Conservation (phyloP, 345 rosid species). For the Dipteronia sinensis region DNA sequence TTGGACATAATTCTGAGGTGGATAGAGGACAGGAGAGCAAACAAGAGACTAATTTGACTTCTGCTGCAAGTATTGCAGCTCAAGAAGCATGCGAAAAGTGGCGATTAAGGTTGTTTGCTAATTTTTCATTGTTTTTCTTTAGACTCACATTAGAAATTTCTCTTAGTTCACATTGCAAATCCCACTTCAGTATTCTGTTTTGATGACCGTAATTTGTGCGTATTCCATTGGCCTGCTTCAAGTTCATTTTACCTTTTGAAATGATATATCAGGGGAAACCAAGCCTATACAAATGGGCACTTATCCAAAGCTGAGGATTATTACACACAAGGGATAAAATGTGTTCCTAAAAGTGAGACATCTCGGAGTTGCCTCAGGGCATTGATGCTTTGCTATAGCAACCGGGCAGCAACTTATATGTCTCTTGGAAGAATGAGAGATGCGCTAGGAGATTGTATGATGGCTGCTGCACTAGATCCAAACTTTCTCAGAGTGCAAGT, state of each 20-base stretch:
- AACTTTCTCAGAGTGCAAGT: constrained; percentile 80
- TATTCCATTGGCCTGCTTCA: not conserved
- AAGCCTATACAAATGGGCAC: constrained; percentile 77
- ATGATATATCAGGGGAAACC: constrained; percentile 77
- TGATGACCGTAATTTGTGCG: constrained; percentile 3
- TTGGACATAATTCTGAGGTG: constrained; percentile 36
- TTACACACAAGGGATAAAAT: constrained; percentile 78
- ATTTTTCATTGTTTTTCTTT: constrained; percentile 6
- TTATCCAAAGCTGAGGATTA: constrained; percentile 78
- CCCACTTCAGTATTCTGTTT: constrained; percentile 13
- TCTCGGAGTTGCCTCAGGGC: constrained; percentile 85
- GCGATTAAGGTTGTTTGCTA: constrained; percentile 74
- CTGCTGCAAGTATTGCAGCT: constrained; percentile 48
- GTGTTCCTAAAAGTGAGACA: constrained; percentile 62
- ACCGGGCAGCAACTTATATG: constrained; percentile 91
- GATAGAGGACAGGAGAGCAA: constrained; percentile 45
- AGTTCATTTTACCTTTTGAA: constrained; percentile 22
- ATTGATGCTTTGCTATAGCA: constrained; percentile 91
- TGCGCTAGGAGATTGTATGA: constrained; percentile 81
- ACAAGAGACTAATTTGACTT: constrained; percentile 40
- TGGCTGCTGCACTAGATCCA: constrained; percentile 81
- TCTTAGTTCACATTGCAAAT: not conserved
- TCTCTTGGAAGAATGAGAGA: constrained; percentile 90
- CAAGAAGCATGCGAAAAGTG: constrained; percentile 97
- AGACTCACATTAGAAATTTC: not conserved